Percentiles rank a stretch among this genome's conserved stretches.
Conservation (phyloP, 2,329 filamentous ascomycete species). For the Orbilia javanica region DNA sequence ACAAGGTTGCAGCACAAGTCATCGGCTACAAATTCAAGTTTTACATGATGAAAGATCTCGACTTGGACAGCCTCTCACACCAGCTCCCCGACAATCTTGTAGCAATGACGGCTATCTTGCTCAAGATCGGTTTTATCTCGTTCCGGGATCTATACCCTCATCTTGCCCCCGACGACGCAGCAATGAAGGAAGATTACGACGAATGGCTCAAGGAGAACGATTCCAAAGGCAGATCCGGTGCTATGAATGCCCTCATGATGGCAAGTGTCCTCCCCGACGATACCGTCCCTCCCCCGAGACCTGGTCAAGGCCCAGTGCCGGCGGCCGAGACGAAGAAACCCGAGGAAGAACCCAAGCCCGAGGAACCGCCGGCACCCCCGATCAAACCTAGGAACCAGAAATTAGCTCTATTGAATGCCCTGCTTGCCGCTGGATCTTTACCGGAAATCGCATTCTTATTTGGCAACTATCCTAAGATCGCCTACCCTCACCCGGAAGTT, state of each 20-base stretch:
- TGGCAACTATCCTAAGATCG: constrained; percentile 91
- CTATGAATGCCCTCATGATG: constrained; percentile 85
- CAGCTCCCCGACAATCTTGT: constrained; percentile 88
- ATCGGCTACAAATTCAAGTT: constrained; percentile 97
- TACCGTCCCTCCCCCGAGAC: constrained; percentile 70
- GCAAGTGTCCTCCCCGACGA: constrained; percentile 91
- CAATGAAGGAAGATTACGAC: constrained; percentile 78
- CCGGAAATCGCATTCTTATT: constrained; percentile 94
- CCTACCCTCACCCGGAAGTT: constrained; percentile 85
- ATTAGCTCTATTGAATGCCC: constrained; percentile 81
- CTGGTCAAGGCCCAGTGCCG: constrained; percentile 69
- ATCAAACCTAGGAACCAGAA: constrained; percentile 80
- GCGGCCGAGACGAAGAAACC: constrained; percentile 69
- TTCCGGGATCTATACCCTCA: constrained; percentile 91
- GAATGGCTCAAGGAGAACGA: constrained; percentile 79
- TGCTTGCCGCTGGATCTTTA: constrained; percentile 90
- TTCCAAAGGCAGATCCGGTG: constrained; percentile 81
- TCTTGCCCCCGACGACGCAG: constrained; percentile 84
- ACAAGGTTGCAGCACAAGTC: constrained; percentile 90
- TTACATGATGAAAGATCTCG: constrained; percentile 78
- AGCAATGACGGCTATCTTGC: constrained; percentile 88
- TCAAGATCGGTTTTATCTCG: constrained; percentile 98
- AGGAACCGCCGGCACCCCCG: constrained; percentile 63
- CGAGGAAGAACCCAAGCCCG: constrained; percentile 69
- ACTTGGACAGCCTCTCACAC: constrained; percentile 72